phyloP scores from a whole-genome alignment of 2,329 filamentous ascomycete species.

The Dissoconium aciculare region DNA sequence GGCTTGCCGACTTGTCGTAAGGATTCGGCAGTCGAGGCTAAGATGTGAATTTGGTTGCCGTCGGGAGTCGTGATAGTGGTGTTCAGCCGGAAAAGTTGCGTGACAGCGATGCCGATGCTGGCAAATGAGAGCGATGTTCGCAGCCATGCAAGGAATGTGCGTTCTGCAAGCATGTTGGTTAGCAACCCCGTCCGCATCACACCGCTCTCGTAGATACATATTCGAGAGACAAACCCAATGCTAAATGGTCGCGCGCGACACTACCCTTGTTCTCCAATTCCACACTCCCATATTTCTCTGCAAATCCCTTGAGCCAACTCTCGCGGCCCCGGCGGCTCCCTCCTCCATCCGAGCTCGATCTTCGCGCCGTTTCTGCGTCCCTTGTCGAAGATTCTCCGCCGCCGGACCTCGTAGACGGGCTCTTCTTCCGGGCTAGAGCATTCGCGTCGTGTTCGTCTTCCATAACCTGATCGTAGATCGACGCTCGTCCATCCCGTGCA shows the following conservation, averaged over 20 bases:
- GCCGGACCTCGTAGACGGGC: no score
- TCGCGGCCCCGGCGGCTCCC: conserved; percentile 13
- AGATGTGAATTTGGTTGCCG: conserved; percentile 3
- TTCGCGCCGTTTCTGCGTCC: conserved; percentile 3
- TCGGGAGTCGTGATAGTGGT: conserved; percentile 37
- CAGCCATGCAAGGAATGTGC: conserved; percentile 75
- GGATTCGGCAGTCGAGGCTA: conserved; percentile 14
- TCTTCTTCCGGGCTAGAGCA: no score
- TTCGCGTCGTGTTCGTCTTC: no score
- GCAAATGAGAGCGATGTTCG: conserved; percentile 70
- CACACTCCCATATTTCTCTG: conserved; percentile 49
- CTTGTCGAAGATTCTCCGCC: no score
- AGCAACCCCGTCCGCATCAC: no score
- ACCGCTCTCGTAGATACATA: no score
- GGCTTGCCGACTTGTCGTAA: conserved; percentile 55
- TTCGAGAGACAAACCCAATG: conserved; percentile 43
- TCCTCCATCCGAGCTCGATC: conserved; percentile 10
- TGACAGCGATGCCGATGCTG: conserved; percentile 68
- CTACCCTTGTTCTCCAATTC: conserved; percentile 78
- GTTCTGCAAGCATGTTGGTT: conserved; percentile 51
- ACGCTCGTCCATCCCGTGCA: no score
- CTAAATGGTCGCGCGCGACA: conserved; percentile 68
- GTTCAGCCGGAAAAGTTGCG: conserved; percentile 73
- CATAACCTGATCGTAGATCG: no score
- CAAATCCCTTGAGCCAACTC: conserved; percentile 39